A percentile compares a stretch with the other conserved stretches of the same genome.
These are phyloP conservation scores for Pichia sp. DNA, from an alignment of 1,139 yeast genomes.

Conservation along the genomic window DNA sequence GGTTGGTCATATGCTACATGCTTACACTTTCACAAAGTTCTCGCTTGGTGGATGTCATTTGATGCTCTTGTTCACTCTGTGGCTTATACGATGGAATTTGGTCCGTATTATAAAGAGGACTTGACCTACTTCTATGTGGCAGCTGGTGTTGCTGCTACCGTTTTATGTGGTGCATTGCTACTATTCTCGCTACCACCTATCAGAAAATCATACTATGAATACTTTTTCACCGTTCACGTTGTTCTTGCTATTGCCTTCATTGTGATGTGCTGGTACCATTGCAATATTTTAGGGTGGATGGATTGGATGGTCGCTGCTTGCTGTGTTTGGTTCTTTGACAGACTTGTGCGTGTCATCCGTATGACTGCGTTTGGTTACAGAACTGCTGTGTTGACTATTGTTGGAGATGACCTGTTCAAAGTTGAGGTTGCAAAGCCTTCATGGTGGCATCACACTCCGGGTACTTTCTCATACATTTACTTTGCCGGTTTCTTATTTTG, in stretches of 20 bases:
- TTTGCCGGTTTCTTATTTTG: constrained; percentile 18
- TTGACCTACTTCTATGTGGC: constrained; percentile 29
- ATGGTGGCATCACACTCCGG: constrained; percentile 31
- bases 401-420: constrained; percentile 34
- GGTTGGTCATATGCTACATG: constrained; percentile 56
- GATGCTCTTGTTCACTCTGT: constrained; percentile 24
- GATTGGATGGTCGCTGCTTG: constrained; percentile 38
- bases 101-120: constrained; percentile 7
- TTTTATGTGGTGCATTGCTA: constrained; percentile 34
- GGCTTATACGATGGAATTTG: constrained; percentile 14
- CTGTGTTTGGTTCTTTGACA: constrained; percentile 33
- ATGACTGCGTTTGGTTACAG: constrained; percentile 34
- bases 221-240: constrained; percentile 33
- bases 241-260: constrained; percentile 31
- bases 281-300: constrained; percentile 35
- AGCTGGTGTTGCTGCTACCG: constrained; percentile 33
- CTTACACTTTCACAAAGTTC: constrained; percentile 52
- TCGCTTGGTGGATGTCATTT: constrained; percentile 40
- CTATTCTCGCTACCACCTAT: constrained; percentile 39
- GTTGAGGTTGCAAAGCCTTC: constrained; percentile 35
- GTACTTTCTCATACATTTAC: constrained; percentile 40
- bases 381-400: constrained; percentile 16
- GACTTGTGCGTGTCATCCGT: constrained; percentile 30
- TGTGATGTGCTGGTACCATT: constrained; percentile 35
- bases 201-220: constrained; percentile 41